Evolutionary conservation across 78 protist genomes (phyloP).

Genomic region (Capsaspora owczarzaki): DNA sequence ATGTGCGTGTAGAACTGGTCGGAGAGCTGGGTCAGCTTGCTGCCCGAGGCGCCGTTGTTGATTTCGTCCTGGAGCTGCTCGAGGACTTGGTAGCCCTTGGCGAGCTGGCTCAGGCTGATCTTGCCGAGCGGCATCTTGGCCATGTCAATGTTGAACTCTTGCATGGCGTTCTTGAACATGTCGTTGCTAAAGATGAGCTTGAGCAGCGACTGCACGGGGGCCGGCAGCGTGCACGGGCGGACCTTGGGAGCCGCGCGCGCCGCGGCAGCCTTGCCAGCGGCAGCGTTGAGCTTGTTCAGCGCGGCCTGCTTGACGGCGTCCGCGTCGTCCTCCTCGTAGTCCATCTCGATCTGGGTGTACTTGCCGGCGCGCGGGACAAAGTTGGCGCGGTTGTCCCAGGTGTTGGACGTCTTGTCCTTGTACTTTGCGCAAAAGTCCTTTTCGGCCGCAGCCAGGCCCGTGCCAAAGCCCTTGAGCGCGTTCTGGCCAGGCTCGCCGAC

Average conservation of each 20-base stretch:
- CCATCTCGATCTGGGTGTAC: conserved; percentile 13
- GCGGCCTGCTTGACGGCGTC: neutral
- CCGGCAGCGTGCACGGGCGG: conserved; percentile 3
- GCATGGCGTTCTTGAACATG: neutral
- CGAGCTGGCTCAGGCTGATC: conserved; percentile 7
- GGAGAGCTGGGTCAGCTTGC: neutral
- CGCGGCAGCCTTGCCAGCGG: neutral
- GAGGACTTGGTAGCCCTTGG: neutral
- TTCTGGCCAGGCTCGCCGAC: conserved; percentile 31
- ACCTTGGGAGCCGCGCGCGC: neutral
- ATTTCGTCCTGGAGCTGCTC: neutral
- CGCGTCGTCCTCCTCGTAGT: conserved; percentile 3
- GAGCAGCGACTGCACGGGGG: neutral
- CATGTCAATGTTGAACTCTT: neutral
- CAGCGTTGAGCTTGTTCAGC: neutral
- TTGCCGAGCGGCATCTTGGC: conserved; percentile 22
- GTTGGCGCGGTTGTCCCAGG: conserved; percentile 9
- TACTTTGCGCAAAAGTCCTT: neutral
- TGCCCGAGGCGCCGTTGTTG: neutral
- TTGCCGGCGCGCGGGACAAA: neutral
- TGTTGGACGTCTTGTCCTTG: conserved; percentile 7
- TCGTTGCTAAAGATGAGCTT: conserved; percentile 16
- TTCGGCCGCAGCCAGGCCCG: neutral
- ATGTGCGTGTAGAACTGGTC: conserved; percentile 24
- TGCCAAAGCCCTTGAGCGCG: neutral